Conservation (phyloP, 2,329 filamentous ascomycete species). For the Sporothrix humicola region DNA sequence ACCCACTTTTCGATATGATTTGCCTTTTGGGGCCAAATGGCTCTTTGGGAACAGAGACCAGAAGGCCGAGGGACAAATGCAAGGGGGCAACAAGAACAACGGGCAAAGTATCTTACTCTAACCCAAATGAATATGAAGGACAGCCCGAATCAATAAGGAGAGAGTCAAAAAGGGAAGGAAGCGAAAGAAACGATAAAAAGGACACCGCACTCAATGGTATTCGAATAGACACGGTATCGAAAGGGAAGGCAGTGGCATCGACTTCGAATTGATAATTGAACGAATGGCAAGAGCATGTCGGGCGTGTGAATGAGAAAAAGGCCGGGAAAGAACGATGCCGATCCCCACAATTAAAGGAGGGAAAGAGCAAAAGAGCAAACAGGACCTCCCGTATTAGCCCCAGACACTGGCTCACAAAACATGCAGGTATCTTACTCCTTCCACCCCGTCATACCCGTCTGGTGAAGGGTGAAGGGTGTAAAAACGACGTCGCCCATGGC, state of each 20-base stretch:
- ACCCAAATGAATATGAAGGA: slow-evolving; percentile 8
- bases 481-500: neutral
- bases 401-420: slow-evolving; percentile 23
- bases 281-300: neutral
- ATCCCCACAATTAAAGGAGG: slow-evolving; percentile 3
- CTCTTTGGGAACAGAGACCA: slow-evolving; percentile 8
- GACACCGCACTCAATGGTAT: neutral
- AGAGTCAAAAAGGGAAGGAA: neutral
- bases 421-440: neutral
- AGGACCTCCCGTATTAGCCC: neutral
- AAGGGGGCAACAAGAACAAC: neutral
- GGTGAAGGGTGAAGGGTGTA: too few species aligned
- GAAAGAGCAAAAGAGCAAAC: neutral
- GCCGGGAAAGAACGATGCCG: slow-evolving; percentile 14
- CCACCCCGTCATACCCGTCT: neutral
- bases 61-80: slow-evolving; percentile 19
- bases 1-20: slow-evolving; percentile 24
- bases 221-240: neutral
- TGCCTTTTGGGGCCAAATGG: neutral
- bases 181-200: neutral
- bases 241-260: neutral
- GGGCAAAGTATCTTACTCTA: neutral
- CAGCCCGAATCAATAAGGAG: neutral
- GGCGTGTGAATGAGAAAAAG: slow-evolving; percentile 7
- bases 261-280: neutral